Base-by-base conservation (phyloP, 768 basidiomycete genomes). In the Tricholoma furcatifolium region DNA sequence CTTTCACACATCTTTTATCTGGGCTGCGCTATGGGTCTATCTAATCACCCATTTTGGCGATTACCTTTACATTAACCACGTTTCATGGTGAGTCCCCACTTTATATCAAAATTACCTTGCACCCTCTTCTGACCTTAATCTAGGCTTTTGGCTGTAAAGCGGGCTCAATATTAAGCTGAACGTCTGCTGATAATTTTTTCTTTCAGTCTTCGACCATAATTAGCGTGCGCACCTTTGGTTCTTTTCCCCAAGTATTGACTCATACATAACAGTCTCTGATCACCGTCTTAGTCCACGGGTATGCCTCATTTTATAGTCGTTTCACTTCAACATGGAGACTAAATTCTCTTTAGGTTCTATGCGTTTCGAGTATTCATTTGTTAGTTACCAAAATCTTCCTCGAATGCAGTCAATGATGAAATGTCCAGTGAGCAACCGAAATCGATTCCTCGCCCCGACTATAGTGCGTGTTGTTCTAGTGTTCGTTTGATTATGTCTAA, bases 31-130 rank as follows among this genome's bases (percentile, higher is more conserved):
- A 49, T 75, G 74, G 74, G 60, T 59, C 8, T 69, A 67, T 50
- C 58, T 81, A 2, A 76, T 82, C 45, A 47, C 50, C 1, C 62
- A 74, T 54, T 81, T 69, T 41, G 80, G 80, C 0, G 54, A 74
- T 12, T 45, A 48, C 4, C 41, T 47, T 2, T 64, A 60, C 23
- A 72, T 78, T 32, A 72, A 46, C 9, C 18, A 31, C 3, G 32
- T 34, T 20, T 31, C 45, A 32, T 46, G 45, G 45, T 32, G 6
- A 6, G 45, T 34, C n/a, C n/a, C n/a, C n/a, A n/a, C n/a, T 15
- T 4, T 14, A 6, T 20, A 10, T 4, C 2, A 3, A 21, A 31
- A 34, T 11, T 39, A 18, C 2, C n/a, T 7, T 17, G n/a, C 17
- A 20, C 5, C 12, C 27, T 21, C 8, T 6, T 12, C 20, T 46